Base-by-base conservation (phyloP, 2,329 filamentous ascomycete genomes). In the Colletotrichum sp. region DNA sequence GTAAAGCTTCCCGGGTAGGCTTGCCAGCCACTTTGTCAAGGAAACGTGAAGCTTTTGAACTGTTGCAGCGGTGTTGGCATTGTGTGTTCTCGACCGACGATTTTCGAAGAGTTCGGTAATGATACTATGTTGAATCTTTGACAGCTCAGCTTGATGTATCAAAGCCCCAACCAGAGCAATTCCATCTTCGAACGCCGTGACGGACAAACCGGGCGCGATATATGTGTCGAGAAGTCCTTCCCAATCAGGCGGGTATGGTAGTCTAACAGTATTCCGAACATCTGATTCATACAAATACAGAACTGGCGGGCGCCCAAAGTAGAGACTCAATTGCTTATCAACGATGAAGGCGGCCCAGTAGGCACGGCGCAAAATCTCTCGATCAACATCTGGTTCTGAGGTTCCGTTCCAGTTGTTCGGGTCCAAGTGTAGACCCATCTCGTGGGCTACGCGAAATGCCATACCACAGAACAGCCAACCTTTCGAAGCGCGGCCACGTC, bases 381-480 rank as follows among this genome's bases (percentile, higher is more conserved):
- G 83, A 32, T 89, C 88, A 2, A 85, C 81, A 48, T 80, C 78
- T 22, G 82, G 82, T 48, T 87, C 85, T 7, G 81, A 81, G 9
- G 84, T 82, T 27, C 83, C 82, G 12, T 39, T 84, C 88, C 87
- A 89, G 77, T 89, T 89, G 66, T 83, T 87, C 1, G 88, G 88
- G 66, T 89, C 88, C 1, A 89, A 83, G 77, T 89, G 88, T 18
- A 89, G 82, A 2, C 88, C 88, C 88, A 89, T 89, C 77, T 88
- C 88, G 66, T 89, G 87, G 1, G 87, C 85, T 16, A 89, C 82
- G 6, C 88, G 85, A 76, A 88, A 89, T 10, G 87, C 87, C 87
- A 89, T 89, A 62, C 88, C 87, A 32, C 87, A 88, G 68, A 88
- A 89, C 3, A 89, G 80, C 88, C 88, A 89, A 15, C 88, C 88